Conservation (phyloP, 2,329 filamentous ascomycete genomes). For the Zymoseptoria tritici region DNA sequence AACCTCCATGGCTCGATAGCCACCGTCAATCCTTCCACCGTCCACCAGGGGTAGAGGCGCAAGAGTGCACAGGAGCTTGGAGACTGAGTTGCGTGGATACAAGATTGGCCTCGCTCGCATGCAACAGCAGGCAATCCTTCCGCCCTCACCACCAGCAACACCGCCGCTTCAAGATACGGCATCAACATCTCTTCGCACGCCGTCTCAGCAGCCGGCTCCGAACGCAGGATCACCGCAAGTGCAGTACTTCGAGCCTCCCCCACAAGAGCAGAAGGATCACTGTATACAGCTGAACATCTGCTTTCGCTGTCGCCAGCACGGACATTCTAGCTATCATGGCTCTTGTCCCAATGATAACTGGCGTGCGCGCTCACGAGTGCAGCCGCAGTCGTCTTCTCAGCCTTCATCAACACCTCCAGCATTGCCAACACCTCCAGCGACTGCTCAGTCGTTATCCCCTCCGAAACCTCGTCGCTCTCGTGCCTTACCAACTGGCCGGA, state of each 20-base stretch:
- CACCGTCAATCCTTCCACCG: too few relatives aligned
- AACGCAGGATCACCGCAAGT: background rate
- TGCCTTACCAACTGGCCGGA: too few relatives aligned
- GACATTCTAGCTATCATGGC: background rate
- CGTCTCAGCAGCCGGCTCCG: background rate
- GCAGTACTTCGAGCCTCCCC: background rate
- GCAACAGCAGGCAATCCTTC: background rate
- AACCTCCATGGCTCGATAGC: too few relatives aligned
- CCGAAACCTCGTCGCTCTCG: too few relatives aligned
- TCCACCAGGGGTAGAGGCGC: background rate
- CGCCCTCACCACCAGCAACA: too few relatives aligned
- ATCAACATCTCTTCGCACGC: background rate
- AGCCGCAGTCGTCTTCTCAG: too few relatives aligned
- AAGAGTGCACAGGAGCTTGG: background rate
- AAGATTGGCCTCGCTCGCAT: background rate
- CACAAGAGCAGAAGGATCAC: background rate
- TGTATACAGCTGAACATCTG: background rate
- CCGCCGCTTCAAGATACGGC: background rate
- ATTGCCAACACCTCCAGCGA: too few relatives aligned
- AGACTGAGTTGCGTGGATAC: background rate
- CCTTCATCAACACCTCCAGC: too few relatives aligned
- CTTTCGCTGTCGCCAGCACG: background rate
- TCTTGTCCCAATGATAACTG: background rate
- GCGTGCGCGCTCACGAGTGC: background rate
- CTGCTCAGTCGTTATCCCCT: too few relatives aligned